Percentiles rank a stretch among this genome's conserved stretches.
phyloP scores from a whole-genome alignment of 2,329 filamentous ascomycete genomes.

The Xylariaceae sp. region DNA sequence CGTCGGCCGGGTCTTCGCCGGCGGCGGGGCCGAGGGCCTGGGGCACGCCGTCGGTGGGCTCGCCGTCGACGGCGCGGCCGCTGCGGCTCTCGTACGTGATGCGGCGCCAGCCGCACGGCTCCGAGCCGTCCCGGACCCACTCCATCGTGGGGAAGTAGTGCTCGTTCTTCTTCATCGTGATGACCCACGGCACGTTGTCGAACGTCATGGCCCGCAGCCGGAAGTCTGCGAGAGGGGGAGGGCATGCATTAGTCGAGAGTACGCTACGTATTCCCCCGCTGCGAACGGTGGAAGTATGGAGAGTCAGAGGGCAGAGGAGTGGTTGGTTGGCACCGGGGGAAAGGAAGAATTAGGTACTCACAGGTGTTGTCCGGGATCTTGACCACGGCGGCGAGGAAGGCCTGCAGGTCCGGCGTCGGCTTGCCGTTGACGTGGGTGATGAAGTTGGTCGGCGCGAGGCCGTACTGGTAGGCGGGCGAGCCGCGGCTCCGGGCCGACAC shows the following conservation, averaged over 20 bases:
- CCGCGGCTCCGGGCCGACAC: slow-evolving; percentile 80
- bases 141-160: slow-evolving; percentile 79
- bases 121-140: slow-evolving; percentile 56
- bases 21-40: slow-evolving; percentile 26
- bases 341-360: slow-evolving; percentile 31
- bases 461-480: slow-evolving; percentile 81
- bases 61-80: slow-evolving; percentile 44
- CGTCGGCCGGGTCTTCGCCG: slow-evolving; percentile 25
- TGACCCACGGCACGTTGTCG: slow-evolving; percentile 97
- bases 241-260: slow-evolving; percentile 11
- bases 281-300: too few species aligned
- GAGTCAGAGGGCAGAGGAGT: slow-evolving; percentile 1
- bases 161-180: slow-evolving; percentile 99
- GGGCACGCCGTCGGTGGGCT: slow-evolving; percentile 42
- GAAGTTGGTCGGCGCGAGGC: slow-evolving; percentile 92
- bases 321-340: neutral
- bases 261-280: too few species aligned
- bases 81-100: slow-evolving; percentile 53
- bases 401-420: slow-evolving; percentile 71
- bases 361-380: slow-evolving; percentile 93
- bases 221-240: slow-evolving; percentile 81
- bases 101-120: slow-evolving; percentile 55
- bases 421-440: slow-evolving; percentile 92
- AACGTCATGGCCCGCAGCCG: slow-evolving; percentile 95
- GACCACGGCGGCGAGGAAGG: slow-evolving; percentile 73